phyloP scores from a whole-genome alignment of 805 yeast genomes.

The Ogataea paradorogensis region DNA sequence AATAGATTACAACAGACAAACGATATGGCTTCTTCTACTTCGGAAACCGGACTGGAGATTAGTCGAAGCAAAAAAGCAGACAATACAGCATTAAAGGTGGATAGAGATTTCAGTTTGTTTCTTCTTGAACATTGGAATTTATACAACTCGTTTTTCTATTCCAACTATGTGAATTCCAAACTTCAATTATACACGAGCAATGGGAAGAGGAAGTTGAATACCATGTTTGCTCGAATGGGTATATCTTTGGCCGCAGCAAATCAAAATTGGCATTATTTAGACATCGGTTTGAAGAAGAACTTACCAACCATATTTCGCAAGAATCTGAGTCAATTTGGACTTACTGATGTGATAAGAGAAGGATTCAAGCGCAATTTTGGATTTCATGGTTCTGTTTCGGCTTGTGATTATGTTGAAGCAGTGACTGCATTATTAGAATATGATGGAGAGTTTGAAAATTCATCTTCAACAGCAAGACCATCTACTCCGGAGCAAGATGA shows the following conservation, averaged over 20 bases:
- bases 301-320: constrained; percentile 65
- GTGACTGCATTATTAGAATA: constrained; percentile 79
- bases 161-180: constrained; percentile 88
- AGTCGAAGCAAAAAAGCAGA: constrained; percentile 33
- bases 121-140: constrained; percentile 89
- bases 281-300: constrained; percentile 70
- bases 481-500: constrained; percentile 24
- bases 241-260: constrained; percentile 83
- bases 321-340: constrained; percentile 70
- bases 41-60: constrained; percentile 15
- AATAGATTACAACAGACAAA: constrained; percentile 52
- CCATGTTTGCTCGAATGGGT: constrained; percentile 96
- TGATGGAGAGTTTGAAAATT: constrained; percentile 38
- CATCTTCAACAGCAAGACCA: constrained; percentile 6
- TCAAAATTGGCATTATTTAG: constrained; percentile 91
- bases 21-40: constrained; percentile 5
- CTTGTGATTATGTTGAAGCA: constrained; percentile 91
- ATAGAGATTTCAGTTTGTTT: constrained; percentile 82
- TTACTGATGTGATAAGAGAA: constrained; percentile 77
- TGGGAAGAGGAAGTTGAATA: constrained; percentile 81
- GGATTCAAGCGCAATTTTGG: constrained; percentile 90
- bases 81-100: constrained; percentile 50
- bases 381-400: constrained; percentile 80
- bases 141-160: constrained; percentile 85
- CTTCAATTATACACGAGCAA: constrained; percentile 87